Percentiles rank a stretch among this genome's conserved stretches.
Conservation (phyloP, 768 basidiomycete genomes). For the Hirschioporus abietinus region DNA sequence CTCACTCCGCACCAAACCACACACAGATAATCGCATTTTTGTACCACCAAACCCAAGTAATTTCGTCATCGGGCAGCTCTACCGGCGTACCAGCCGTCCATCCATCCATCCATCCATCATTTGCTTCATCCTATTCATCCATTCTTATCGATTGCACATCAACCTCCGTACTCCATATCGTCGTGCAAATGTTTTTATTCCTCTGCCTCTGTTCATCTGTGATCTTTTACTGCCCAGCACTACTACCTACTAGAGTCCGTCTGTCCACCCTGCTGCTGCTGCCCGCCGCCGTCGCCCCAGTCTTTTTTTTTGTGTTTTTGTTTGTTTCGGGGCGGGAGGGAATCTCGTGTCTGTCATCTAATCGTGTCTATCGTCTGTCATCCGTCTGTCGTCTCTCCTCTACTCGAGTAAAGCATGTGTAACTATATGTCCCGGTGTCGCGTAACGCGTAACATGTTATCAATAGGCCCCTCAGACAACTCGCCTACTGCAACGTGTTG, state of each 20-base stretch:
- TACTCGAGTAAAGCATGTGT: neutral
- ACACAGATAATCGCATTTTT: neutral
- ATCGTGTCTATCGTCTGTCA: neutral
- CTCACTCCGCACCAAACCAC: neutral
- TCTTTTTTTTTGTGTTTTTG: neutral
- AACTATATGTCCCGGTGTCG: neutral
- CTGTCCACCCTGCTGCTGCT: neutral
- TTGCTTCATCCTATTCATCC: neutral
- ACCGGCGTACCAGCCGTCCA: neutral
- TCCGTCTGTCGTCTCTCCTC: neutral
- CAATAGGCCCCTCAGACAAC: neutral
- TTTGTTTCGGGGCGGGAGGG: neutral
- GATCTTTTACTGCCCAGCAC: neutral
- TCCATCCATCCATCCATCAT: conserved; percentile 5
- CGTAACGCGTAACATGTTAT: conserved; percentile 1
- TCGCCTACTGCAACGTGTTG: neutral
- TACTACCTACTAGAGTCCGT: neutral
- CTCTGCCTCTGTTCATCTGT: neutral
- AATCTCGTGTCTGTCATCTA: neutral
- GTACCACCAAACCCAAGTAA: conserved; percentile 1
- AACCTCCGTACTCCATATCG: neutral
- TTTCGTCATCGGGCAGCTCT: neutral
- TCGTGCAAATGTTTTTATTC: neutral
- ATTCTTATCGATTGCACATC: neutral
- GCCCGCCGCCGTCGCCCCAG: neutral